Evolutionary conservation across 2,329 filamentous ascomycete species (phyloP).

Genomic region (Ceratocystis harringtonii): DNA sequence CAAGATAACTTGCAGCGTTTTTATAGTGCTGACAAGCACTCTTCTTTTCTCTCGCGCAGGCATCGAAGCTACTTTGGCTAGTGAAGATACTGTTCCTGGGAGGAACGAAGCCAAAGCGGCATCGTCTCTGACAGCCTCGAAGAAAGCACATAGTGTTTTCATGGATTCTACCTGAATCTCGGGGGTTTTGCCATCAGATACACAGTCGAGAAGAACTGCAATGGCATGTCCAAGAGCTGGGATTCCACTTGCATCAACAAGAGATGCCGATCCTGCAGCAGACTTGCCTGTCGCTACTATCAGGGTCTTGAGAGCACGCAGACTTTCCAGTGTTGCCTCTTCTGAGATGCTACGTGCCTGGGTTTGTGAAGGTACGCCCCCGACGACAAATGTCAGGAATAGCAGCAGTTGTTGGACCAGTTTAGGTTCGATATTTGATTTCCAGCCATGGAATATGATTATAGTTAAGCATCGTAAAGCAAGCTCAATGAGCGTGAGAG

Average conservation of each 20-base stretch:
- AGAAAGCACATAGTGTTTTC: slow-evolving; percentile 46
- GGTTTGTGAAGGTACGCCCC: slow-evolving; percentile 48
- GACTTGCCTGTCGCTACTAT: slow-evolving; percentile 44
- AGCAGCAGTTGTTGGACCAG: slow-evolving; percentile 75
- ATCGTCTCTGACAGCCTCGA: slow-evolving; percentile 50
- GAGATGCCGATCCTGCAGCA: slow-evolving; percentile 32
- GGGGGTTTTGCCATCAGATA: slow-evolving; percentile 48
- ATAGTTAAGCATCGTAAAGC: slow-evolving; percentile 60
- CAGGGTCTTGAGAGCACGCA: slow-evolving; percentile 52
- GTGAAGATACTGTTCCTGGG: slow-evolving; percentile 69
- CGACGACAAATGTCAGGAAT: slow-evolving; percentile 66
- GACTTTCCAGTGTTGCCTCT: slow-evolving; percentile 58
- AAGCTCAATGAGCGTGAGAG: slow-evolving; percentile 58
- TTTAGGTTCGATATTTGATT: slow-evolving; percentile 49
- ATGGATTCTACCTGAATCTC: slow-evolving; percentile 59
- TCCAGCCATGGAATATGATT: slow-evolving; percentile 69
- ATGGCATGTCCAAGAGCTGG: slow-evolving; percentile 72
- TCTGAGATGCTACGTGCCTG: slow-evolving; percentile 41
- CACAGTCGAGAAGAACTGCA: slow-evolving; percentile 60
- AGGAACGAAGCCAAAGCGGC: slow-evolving; percentile 73
- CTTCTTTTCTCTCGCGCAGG: slow-evolving; percentile 42
- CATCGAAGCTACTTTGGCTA: slow-evolving; percentile 60
- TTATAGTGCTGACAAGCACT: slow-evolving; percentile 48
- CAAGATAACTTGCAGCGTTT: slow-evolving; percentile 41
- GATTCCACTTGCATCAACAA: slow-evolving; percentile 45